Percentiles rank a stretch among this genome's conserved stretches.
Evolutionary conservation across 139 green algal genomes (phyloP).

Genomic region (Chlamydomonas sphaeroides): DNA sequence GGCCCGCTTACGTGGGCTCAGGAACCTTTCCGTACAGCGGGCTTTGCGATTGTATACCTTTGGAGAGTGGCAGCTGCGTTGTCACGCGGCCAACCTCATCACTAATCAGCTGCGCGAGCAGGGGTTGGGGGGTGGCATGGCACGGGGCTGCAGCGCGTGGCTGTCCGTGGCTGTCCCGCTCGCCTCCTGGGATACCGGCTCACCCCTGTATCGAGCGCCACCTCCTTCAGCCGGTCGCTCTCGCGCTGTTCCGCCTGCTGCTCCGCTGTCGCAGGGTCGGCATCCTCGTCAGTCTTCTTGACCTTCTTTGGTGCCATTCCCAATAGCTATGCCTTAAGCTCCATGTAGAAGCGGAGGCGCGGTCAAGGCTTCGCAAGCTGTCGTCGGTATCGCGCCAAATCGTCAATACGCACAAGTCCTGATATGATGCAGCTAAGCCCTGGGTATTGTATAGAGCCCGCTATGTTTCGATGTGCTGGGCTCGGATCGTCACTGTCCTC

Average conservation of each 20-base stretch:
- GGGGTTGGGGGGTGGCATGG: neutral
- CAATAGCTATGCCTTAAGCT: no score
- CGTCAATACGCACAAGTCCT: no score
- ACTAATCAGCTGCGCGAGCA: constrained; percentile 15
- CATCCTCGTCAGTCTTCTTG: neutral
- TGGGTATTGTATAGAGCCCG: no score
- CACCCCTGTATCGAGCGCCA: constrained; percentile 35
- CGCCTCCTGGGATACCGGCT: neutral
- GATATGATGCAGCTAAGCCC: no score
- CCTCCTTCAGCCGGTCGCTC: constrained; percentile 35
- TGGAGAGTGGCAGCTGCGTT: constrained; percentile 22
- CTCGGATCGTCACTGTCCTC: no score
- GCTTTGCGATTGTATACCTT: constrained; percentile 12
- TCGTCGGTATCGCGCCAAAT: no score
- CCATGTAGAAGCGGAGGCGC: no score
- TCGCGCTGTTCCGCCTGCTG: constrained; percentile 17
- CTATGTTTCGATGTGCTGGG: no score
- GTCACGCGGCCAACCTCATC: constrained; percentile 30
- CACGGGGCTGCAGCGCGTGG: neutral
- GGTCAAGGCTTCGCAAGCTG: no score
- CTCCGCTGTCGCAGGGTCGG: neutral
- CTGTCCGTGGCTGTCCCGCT: no score
- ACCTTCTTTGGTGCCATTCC: constrained; percentile 26
- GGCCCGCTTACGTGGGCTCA: neutral
- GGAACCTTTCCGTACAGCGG: no score